Percentiles rank a stretch among this genome's conserved stretches.
phyloP scores from a whole-genome alignment of 257 asterid species.

The Striga asiatica region DNA sequence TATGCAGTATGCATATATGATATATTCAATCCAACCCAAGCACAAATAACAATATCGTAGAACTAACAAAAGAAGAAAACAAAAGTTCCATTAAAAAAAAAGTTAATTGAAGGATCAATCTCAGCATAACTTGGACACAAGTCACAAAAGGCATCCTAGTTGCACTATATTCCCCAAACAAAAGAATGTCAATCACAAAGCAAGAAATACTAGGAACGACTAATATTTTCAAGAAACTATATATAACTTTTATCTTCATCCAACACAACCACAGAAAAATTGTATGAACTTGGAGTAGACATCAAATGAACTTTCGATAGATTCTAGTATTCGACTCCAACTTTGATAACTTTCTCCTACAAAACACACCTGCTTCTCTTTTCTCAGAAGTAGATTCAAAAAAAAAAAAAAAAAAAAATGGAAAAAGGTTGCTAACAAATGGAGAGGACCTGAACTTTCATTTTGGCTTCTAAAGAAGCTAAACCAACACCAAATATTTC shows the following conservation, averaged over 20 bases:
- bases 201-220: no score
- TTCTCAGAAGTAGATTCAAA: slow-evolving; percentile 10
- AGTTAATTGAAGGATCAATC: no score
- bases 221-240: neutral
- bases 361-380: slow-evolving; percentile 1
- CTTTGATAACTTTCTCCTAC: neutral
- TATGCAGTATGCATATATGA: no score
- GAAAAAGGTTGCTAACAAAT: neutral
- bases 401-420: neutral
- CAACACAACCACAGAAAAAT: neutral
- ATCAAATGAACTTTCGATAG: slow-evolving; percentile 6
- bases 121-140: no score
- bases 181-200: no score
- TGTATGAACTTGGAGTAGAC: neutral
- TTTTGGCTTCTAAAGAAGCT: neutral
- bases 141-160: no score
- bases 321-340: slow-evolving; percentile 3
- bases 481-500: neutral
- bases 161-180: no score
- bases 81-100: no score
- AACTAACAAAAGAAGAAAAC: no score
- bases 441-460: neutral
- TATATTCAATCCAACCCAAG: no score
- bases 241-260: neutral
- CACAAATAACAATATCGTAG: no score